Evolutionary conservation across 1,284 basidiomycete species (phyloP).

Genomic region (Spongiforma sp.): DNA sequence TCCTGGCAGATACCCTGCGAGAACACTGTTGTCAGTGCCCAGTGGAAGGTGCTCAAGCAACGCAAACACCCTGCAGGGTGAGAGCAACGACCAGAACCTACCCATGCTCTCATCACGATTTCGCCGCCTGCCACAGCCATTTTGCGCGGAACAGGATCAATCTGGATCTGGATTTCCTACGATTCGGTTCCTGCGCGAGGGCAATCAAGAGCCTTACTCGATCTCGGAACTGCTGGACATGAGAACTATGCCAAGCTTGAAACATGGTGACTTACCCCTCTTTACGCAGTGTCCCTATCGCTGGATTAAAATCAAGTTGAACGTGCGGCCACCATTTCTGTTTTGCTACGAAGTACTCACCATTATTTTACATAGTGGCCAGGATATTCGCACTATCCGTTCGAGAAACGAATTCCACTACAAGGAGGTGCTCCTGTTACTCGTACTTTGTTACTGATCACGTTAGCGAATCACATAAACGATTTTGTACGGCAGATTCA

Average conservation of each 20-base stretch:
- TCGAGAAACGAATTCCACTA: slow-evolving; percentile 37
- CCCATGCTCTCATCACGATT: slow-evolving; percentile 9
- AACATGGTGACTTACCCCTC: slow-evolving; percentile 23
- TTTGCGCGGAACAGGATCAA: slow-evolving; percentile 8
- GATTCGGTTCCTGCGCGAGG: slow-evolving; percentile 28
- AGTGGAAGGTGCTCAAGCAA: slow-evolving; percentile 9
- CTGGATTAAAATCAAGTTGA: slow-evolving; percentile 29
- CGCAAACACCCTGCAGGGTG: neutral
- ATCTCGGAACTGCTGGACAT: slow-evolving; percentile 29
- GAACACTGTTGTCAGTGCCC: slow-evolving; percentile 8
- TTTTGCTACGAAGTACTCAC: slow-evolving; percentile 6
- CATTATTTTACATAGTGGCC: slow-evolving; percentile 36
- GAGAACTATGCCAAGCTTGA: slow-evolving; percentile 25
- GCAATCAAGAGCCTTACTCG: slow-evolving; percentile 21
- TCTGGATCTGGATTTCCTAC: slow-evolving; percentile 10
- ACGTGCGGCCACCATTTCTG: slow-evolving; percentile 16
- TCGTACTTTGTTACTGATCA: slow-evolving; percentile 29
- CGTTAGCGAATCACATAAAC: slow-evolving; percentile 32
- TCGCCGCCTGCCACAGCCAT: slow-evolving; percentile 25
- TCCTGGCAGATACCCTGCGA: slow-evolving; percentile 19
- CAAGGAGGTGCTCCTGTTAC: slow-evolving; percentile 26
- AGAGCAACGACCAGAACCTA: slow-evolving; percentile 10
- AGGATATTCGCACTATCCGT: slow-evolving; percentile 36
- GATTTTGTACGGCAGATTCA: slow-evolving; percentile 33
- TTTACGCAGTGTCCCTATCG: slow-evolving; percentile 21